Base-by-base conservation (phyloP, 2,329 filamentous ascomycete genomes). In the Botrytis medusae region DNA sequence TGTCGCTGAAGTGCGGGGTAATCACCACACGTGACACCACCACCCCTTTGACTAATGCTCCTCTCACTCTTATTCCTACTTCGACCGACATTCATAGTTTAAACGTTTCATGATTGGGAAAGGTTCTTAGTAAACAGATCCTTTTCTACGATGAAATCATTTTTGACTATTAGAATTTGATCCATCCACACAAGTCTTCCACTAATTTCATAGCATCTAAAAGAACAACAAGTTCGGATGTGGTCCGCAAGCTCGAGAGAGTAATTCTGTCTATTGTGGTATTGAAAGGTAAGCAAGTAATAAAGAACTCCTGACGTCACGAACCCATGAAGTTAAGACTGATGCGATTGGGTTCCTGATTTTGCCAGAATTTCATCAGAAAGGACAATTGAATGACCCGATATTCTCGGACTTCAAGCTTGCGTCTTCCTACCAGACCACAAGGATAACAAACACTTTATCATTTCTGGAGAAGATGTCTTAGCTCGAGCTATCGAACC, bases 321-420 rank as follows among this genome's bases (percentile, higher is more conserved):
- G 14, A 18, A 18, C 32, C 8, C 16, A 29, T 4, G 1, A 18
- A 2, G 9, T 5, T 6, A 16, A 7, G 4, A 34, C 18, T 32
- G 1, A 10, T 2, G 10, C 20, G 8, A 34, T 4, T 4, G 16
- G 2, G 0, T 9, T 20, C 20, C 20, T 6, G 1, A 5, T 32
- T 16, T 32, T 0, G 1, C 6, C 2, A 32, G 1, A 4, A 2
- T 25, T 51, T 25, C 1, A 20, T 20, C 34, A 1, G 16, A 12
- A 20, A 32, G 18, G 1, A 29, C 16, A 8, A 16, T 32, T 2
- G 16, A 59, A 1, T 4, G 0, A 10, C 18, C 8, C 9, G 16
- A 32, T 59, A 3, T 32, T 6, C 29, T 32, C 16, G 29, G 10
- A 18, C 16, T 4, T 9, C 20, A 20, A 54, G 48, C 16, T 20